These are phyloP conservation scores for Aureobasidium sp. DNA, from an alignment of 2,329 filamentous ascomycete genomes.

Conservation along the genomic window DNA sequence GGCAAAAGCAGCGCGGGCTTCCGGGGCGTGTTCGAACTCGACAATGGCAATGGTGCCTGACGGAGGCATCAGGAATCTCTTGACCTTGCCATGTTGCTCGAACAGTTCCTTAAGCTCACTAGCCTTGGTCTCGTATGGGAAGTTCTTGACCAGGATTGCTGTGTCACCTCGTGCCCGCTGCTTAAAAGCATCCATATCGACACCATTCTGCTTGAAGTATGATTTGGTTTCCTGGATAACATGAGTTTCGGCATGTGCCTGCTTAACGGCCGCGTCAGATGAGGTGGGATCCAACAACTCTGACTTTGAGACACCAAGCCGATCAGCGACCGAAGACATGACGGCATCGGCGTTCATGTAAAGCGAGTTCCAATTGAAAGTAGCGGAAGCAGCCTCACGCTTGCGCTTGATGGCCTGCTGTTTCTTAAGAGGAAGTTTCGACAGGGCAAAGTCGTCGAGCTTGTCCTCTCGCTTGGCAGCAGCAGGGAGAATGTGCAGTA, in stretches of 20 bases:
- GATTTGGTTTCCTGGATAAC: conserved; percentile 93
- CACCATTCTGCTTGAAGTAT: conserved; percentile 80
- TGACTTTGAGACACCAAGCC: conserved; percentile 82
- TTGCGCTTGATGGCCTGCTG: conserved; percentile 86
- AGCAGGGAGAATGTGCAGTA: conserved; percentile 83
- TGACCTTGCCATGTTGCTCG: conserved; percentile 75
- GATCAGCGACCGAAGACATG: conserved; percentile 78
- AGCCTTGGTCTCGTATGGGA: conserved; percentile 72
- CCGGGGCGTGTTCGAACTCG: conserved; percentile 70
- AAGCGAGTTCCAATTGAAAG: conserved; percentile 99
- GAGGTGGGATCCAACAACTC: conserved; percentile 94
- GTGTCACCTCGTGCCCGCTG: conserved; percentile 75
- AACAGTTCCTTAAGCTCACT: conserved; percentile 77
- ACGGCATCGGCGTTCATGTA: conserved; percentile 95
- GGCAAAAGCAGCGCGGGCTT: conserved; percentile 77
- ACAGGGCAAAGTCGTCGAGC: conserved; percentile 81
- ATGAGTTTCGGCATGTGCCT: conserved; percentile 92
- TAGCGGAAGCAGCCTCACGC: conserved; percentile 66
- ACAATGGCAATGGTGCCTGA: conserved; percentile 90
- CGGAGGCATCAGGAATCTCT: conserved; percentile 82
- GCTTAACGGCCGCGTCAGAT: conserved; percentile 88
- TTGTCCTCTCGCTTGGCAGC: conserved; percentile 73
- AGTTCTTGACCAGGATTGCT: conserved; percentile 89
- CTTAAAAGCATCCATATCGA: conserved; percentile 89
- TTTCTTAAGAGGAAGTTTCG: conserved; percentile 88